Percentiles rank a stretch among this genome's conserved stretches.
phyloP scores from a whole-genome alignment of 2,329 filamentous ascomycete genomes.

The Colletotrichum sp. region DNA sequence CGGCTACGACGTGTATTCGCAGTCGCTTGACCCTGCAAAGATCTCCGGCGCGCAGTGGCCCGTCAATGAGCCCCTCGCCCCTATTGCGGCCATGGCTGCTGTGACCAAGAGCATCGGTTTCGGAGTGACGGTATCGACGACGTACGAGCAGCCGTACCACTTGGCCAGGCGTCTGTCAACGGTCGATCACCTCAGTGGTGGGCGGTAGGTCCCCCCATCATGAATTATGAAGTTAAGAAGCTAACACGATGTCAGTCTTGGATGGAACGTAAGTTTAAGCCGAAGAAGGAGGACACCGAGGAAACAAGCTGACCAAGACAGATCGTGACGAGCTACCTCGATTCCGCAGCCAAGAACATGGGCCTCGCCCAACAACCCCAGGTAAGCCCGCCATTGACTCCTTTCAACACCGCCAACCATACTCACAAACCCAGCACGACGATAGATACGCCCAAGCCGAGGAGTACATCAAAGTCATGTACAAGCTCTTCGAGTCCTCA shows the following conservation, averaged over 20 bases:
- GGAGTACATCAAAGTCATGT: constrained; percentile 68
- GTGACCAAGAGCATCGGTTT: constrained; percentile 72
- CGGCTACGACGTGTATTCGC: constrained; percentile 74
- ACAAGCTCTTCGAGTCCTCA: constrained; percentile 71
- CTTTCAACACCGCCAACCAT: too few species aligned
- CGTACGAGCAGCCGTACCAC: constrained; percentile 75
- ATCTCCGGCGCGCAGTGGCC: constrained; percentile 72
- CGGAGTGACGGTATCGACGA: constrained; percentile 72
- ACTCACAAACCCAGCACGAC: constrained; percentile 53
- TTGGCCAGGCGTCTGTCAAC: constrained; percentile 70
- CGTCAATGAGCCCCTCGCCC: constrained; percentile 70
- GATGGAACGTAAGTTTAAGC: constrained; percentile 54
- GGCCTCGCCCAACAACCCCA: constrained; percentile 60
- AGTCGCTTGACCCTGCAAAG: constrained; percentile 63
- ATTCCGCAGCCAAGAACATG: constrained; percentile 71
- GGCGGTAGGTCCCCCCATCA: constrained; percentile 46
- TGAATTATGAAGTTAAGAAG: fast-evolving
- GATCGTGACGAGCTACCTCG: constrained; percentile 74
- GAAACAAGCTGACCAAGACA: constrained; percentile 24
- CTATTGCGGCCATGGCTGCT: constrained; percentile 73
- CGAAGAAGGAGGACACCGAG: too few species aligned
- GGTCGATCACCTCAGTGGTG: constrained; percentile 70
- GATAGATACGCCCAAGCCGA: constrained; percentile 68
- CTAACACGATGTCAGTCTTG: constrained; percentile 40
- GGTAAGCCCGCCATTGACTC: constrained; percentile 9